Conservation (phyloP, 106 monocot genomes). For the Platanthera zijinensis region DNA sequence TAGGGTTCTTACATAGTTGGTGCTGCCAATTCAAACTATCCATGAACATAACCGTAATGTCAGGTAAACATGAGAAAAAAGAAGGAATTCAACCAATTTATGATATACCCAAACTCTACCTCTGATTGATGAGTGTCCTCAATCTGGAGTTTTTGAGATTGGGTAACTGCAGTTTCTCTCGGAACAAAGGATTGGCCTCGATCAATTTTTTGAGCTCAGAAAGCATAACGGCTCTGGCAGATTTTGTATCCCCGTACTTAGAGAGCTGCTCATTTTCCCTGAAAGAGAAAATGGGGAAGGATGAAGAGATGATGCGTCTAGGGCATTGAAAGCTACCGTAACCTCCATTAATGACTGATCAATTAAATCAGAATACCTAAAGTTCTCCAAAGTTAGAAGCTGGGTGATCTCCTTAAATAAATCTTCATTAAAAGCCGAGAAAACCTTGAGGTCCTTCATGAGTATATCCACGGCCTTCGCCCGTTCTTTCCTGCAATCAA, state of each 20-base stretch:
- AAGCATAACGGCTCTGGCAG: conserved; percentile 46
- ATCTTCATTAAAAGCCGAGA: conserved; percentile 43
- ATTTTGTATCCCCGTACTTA: conserved; percentile 55
- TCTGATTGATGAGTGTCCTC: conserved; percentile 47
- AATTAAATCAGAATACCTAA: conserved; percentile 14
- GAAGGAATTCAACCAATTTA: not conserved
- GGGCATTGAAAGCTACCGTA: not conserved
- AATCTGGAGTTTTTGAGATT: conserved; percentile 38
- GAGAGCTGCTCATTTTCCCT: conserved; percentile 61
- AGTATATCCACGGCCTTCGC: conserved; percentile 52
- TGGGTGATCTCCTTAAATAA: conserved; percentile 59
- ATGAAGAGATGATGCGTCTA: not conserved
- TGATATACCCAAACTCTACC: conserved; percentile 13
- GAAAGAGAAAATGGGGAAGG: not conserved
- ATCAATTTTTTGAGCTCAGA: conserved; percentile 54
- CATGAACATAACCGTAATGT: not conserved
- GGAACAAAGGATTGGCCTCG: conserved; percentile 48
- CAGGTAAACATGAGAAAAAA: not conserved
- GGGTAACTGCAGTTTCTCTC: conserved; percentile 51
- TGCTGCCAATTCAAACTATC: conserved; percentile 69
- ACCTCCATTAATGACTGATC: not conserved
- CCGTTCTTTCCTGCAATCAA: conserved; percentile 36
- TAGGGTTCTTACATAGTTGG: conserved; percentile 53
- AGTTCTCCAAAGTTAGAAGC: conserved; percentile 43
- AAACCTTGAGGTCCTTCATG: conserved; percentile 52